Evolutionary conservation across 352 stramenopile genomes (phyloP), one percentile per base, ranked within the genome.

Genomic region (Thalassiosira pacifica): DNA sequence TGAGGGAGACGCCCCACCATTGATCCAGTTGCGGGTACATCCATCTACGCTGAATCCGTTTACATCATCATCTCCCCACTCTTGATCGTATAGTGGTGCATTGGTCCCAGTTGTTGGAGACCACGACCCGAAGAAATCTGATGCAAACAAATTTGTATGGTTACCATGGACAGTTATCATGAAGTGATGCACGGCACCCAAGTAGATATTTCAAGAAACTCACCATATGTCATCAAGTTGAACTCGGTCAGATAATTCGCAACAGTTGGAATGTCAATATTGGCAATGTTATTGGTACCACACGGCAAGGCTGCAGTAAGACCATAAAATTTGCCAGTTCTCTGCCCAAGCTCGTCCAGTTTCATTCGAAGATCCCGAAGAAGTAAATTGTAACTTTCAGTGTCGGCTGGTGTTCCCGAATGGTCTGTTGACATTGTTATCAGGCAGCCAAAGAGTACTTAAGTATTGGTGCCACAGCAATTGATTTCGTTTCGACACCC

Each of bases 191-290:
- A 13, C 37, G 13, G 13, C 13, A 59, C 8, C 6, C 4, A 8
- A 59, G 24, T 24, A 63, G 22, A 6, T 16, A 70, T 11, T 11
- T 10, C 9, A 40, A n/a, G 29, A 37, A 34, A 0, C 57, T 18
- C 40, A 65, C 57, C 79, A 70, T 82, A 87, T 1, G 79, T 79
- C 79, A 87, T 87, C 11, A 87, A 24, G 61, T 82, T 82, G 10
- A 87, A 24, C 37, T 79, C 79, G 24, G 32, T 74, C 22, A 85
- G 60, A 55, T 63, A 65, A 26, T 70, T 57, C 4, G 66, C 26
- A 48, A 71, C 40, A n/a, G 34, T 64, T 52, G 34, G 0, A 24
- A 87, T 73, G 40, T 87, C 80, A 31, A 83, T 73, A 55, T 79
- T 83, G 3, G 52, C 65, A 34, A 87, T 87, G n/a, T 83, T 68